Percentiles rank a stretch among this genome's conserved stretches.
Conservation (phyloP, 495 filamentous ascomycete species). For the Oleoguttula mirabilis region DNA sequence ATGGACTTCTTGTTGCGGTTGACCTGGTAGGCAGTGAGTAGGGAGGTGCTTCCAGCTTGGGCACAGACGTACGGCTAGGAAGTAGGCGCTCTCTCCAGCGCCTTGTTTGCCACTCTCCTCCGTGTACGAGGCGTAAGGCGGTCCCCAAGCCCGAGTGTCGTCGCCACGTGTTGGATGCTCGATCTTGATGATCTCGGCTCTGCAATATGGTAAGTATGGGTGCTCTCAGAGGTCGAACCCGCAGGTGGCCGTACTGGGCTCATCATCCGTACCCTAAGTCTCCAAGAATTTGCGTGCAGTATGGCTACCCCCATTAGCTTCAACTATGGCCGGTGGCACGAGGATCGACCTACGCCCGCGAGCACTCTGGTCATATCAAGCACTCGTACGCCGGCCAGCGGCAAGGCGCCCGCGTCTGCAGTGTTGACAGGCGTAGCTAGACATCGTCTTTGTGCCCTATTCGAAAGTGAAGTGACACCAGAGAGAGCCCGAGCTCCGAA, state of each 20-base stretch:
- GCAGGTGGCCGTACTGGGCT: constrained; percentile 27
- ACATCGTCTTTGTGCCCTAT: constrained; percentile 9
- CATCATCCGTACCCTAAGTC: constrained; percentile 65
- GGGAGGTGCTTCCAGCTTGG: constrained; percentile 3
- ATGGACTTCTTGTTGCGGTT: constrained; percentile 96
- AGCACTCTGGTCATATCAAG: constrained; percentile 95
- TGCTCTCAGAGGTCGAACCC: too few relatives aligned
- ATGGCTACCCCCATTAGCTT: constrained; percentile 57
- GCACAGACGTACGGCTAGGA: constrained; percentile 52
- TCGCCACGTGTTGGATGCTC: constrained; percentile 88
- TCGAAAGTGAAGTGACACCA: neutral
- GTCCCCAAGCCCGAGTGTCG: constrained; percentile 93
- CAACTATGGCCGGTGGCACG: too few relatives aligned
- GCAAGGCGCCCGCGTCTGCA: constrained; percentile 31
- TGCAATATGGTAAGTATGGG: too few relatives aligned
- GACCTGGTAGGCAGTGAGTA: constrained; percentile 40
- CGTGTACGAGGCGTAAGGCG: constrained; percentile 72
- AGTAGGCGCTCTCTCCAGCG: constrained; percentile 90
- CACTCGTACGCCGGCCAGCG: constrained; percentile 74
- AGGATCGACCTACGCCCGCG: constrained; percentile 70
- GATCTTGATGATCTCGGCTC: constrained; percentile 92
- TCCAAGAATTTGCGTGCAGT: constrained; percentile 93
- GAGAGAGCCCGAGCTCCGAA: neutral
- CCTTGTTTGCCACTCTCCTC: constrained; percentile 43
- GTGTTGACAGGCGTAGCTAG: constrained; percentile 15